A percentile compares a stretch with the other conserved stretches of the same genome.
phyloP scores from a whole-genome alignment of 805 yeast genomes.

The Lachancea mirantina region DNA sequence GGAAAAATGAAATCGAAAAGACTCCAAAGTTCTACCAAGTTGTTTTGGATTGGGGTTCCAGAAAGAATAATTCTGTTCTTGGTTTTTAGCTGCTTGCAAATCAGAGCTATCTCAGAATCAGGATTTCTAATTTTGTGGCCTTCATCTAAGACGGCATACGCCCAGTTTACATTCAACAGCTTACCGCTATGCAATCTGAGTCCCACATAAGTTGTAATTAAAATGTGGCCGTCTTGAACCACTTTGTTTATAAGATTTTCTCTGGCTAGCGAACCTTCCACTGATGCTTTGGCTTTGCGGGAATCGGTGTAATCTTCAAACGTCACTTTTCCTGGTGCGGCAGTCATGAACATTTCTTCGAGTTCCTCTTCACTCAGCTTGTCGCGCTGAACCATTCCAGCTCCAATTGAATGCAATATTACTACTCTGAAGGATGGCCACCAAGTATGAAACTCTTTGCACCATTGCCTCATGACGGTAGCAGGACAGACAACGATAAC shows the following conservation, averaged over 20 bases:
- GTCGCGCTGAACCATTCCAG: constrained; percentile 55
- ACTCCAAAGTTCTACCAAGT: constrained; percentile 87
- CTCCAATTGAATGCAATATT: constrained; percentile 85
- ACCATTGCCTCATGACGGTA: constrained; percentile 94
- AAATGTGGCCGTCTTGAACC: constrained; percentile 64
- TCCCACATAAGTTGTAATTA: constrained; percentile 90
- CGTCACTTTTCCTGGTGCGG: constrained; percentile 34
- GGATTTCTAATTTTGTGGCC: constrained; percentile 97
- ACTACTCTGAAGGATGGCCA: constrained; percentile 92
- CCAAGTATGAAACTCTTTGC: constrained; percentile 93
- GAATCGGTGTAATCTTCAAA: constrained; percentile 34
- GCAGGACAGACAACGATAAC: constrained; percentile 91
- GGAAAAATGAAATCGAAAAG: constrained; percentile 93
- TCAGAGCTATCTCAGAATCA: constrained; percentile 75
- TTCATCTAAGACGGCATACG: constrained; percentile 86
- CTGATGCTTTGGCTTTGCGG: constrained; percentile 23
- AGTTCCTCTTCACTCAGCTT: constrained; percentile 40
- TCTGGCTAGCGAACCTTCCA: constrained; percentile 24
- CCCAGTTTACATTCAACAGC: constrained; percentile 70
- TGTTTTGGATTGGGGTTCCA: constrained; percentile 96
- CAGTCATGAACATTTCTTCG: constrained; percentile 40
- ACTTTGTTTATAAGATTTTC: constrained; percentile 43
- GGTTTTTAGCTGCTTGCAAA: constrained; percentile 78
- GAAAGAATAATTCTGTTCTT: constrained; percentile 82
- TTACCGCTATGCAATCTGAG: constrained; percentile 58